These are phyloP conservation scores for Alternaria consortialis DNA, from an alignment of 2,329 filamentous ascomycete genomes.

Conservation along the genomic window DNA sequence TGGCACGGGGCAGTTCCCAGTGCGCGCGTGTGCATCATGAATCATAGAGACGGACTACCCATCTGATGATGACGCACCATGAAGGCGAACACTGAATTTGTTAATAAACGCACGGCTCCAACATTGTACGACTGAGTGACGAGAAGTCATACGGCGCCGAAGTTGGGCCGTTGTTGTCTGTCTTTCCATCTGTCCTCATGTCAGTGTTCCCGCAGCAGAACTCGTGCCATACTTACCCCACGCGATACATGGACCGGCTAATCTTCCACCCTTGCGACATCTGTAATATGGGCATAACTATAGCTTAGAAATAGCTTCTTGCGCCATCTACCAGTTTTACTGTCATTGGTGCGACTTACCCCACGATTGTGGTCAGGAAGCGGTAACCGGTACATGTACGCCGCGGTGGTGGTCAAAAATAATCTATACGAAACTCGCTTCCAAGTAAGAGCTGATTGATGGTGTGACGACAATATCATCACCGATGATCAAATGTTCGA, in stretches of 20 bases:
- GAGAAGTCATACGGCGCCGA: background rate
- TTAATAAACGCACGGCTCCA: background rate
- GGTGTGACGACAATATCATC: constrained; percentile 16
- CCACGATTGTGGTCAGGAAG: background rate
- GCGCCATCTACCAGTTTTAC: background rate
- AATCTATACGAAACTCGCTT: constrained; percentile 17
- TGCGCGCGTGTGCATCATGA: background rate
- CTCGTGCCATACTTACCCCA: background rate
- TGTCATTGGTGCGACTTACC: background rate
- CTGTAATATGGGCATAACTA: background rate
- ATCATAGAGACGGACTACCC: background rate
- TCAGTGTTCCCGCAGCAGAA: background rate
- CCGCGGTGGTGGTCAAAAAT: constrained; percentile 1
- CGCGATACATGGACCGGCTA: background rate
- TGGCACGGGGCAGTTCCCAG: background rate
- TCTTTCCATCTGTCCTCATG: background rate
- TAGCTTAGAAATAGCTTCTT: background rate
- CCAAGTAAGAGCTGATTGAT: background rate
- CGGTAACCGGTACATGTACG: constrained; percentile 1
- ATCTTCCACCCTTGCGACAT: background rate
- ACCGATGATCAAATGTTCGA: constrained; percentile 5
- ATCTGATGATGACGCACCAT: background rate
- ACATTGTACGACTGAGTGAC: background rate
- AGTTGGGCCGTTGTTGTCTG: background rate
- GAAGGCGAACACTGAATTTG: background rate